Percentiles rank a stretch among this genome's conserved stretches.
These are phyloP conservation scores for Aspergillus eucalypticola DNA, from an alignment of 2,329 filamentous ascomycete species.

Conservation along the genomic window DNA sequence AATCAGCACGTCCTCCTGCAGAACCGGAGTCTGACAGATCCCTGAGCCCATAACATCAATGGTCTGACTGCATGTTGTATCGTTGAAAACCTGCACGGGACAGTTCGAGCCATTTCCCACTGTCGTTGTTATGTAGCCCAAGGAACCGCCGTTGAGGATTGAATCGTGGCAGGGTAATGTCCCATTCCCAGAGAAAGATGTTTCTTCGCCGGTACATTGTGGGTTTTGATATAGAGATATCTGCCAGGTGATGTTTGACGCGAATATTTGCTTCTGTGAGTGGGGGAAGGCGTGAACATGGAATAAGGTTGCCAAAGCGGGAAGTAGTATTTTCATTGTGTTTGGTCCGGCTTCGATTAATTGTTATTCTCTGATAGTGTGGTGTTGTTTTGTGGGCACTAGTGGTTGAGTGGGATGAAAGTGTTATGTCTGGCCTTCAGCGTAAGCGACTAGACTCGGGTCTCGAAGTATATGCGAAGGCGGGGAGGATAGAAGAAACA, in stretches of 20 bases:
- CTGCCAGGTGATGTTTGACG: constrained; percentile 11
- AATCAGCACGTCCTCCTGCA: neutral
- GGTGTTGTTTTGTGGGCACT: neutral
- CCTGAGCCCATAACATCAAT: neutral
- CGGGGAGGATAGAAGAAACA: neutral
- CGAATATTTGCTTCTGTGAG: neutral
- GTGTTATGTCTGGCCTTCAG: neutral
- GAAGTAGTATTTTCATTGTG: neutral
- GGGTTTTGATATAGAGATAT: constrained; percentile 16
- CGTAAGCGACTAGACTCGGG: neutral
- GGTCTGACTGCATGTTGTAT: constrained; percentile 2
- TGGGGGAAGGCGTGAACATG: neutral
- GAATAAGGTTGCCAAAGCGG: neutral
- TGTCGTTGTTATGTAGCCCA: constrained; percentile 12
- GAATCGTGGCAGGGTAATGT: constrained; percentile 5
- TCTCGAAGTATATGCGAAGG: neutral
- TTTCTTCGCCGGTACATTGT: constrained; percentile 15
- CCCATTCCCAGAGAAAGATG: constrained; percentile 12
- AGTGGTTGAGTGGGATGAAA: neutral
- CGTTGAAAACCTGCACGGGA: constrained; percentile 7
- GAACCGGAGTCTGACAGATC: neutral
- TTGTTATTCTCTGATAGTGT: neutral
- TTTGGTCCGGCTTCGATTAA: no score
- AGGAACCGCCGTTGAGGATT: constrained; percentile 16
- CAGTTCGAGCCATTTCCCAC: neutral